Evolutionary conservation across 208 protist genomes (phyloP), one percentile per base, ranked within the genome.

Genomic region (Crithidia expoeki): DNA sequence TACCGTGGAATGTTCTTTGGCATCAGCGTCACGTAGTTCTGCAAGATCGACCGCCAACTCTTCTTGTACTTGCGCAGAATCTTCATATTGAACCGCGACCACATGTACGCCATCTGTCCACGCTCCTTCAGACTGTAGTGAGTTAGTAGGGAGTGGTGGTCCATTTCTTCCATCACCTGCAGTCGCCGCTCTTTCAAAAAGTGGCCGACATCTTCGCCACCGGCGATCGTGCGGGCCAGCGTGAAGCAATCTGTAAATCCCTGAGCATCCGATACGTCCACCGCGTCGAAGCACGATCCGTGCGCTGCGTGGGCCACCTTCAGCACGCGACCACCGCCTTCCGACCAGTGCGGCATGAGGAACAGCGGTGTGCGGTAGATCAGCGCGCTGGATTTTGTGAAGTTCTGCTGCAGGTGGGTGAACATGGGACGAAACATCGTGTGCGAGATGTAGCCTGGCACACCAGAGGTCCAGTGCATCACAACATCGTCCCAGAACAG

Each of bases 351-450:
- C 53, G 89, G 89, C 84, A 95, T 92, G 34, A 96, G 58, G 66
- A 92, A 97, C 33, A 94, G 68, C 38, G 94, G 94, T 1, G 87
- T 85, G 50, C 87, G 79, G 79, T 93, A 97, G 42, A 96, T 79
- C 10, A 97, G 74, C 6, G 82, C 83, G 53, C 77, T 94, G 23
- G 77, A 84, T 63, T 92, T 90, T 5, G 86, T 89, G 46, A 95
- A 94, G 74, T 94, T 78, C 75, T 94, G 88, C 74, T 97, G 90
- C 82, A 97, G 88, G 79, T 97, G 90, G 21, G 83, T 93, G 79
- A 97, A 92, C 80, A 97, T 89, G 23, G 93, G 93, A 4, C 90
- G 93, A 58, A 97, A 97, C 79, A 97, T 87, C 19, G 93, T 97
- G 74, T 97, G 93, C 1, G 88, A 92, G 67, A 97, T 74, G 76